A percentile compares a stretch with the other conserved stretches of the same genome.
Evolutionary conservation across 257 asterid genomes (phyloP).

Genomic region (Galeopsis tetrahit): DNA sequence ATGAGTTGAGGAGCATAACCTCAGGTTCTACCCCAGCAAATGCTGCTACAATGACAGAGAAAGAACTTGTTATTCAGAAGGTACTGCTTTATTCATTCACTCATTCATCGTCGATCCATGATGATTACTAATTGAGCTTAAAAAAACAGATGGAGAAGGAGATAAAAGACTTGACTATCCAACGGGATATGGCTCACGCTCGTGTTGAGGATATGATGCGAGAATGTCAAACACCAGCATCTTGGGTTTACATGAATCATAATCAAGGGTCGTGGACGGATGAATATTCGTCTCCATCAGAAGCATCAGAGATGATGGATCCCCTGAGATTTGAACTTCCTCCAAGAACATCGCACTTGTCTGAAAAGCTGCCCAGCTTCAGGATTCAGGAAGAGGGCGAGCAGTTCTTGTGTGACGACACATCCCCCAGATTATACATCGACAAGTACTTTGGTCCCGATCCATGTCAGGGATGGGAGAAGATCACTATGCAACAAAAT

Average conservation of each 20-base stretch:
- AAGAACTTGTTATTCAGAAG: constrained; percentile 79
- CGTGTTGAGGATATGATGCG: constrained; percentile 55
- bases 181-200: constrained; percentile 72
- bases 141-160: constrained; percentile 67
- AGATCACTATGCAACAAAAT: constrained; percentile 50
- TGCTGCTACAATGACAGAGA: too few relatives aligned
- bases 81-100: constrained; percentile 32
- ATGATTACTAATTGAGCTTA: neutral
- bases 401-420: constrained; percentile 68
- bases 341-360: constrained; percentile 49
- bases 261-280: constrained; percentile 55
- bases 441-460: constrained; percentile 97
- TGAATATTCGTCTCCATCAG: constrained; percentile 65
- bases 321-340: constrained; percentile 50
- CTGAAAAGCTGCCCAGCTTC: constrained; percentile 38
- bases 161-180: constrained; percentile 60
- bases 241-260: constrained; percentile 59
- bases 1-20: constrained; percentile 64
- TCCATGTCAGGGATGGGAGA: constrained; percentile 90
- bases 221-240: constrained; percentile 43
- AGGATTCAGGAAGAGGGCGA: constrained; percentile 58
- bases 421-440: constrained; percentile 71
- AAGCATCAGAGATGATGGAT: constrained; percentile 66
- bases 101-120: too few relatives aligned
- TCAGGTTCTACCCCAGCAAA: constrained; percentile 17